Evolutionary conservation across 768 basidiomycete species (phyloP).

Genomic region (Chiua virens): DNA sequence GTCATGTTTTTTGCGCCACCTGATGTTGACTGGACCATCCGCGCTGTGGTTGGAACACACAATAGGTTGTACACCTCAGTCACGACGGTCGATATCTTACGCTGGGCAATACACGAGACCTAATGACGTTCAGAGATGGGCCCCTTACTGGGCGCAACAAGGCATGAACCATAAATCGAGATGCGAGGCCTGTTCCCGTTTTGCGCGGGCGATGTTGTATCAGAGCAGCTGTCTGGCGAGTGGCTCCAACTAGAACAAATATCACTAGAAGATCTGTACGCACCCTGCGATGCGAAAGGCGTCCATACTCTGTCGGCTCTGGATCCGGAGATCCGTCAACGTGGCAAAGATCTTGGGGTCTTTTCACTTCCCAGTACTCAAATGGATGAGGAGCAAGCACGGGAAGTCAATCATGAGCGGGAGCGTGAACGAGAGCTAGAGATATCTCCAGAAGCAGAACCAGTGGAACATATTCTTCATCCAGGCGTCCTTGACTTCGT

Average conservation of each 20-base stretch:
- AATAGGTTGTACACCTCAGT: too few species aligned
- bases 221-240: slow-evolving; percentile 3
- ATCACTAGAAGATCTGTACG: slow-evolving; percentile 36
- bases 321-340: slow-evolving; percentile 20
- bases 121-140: too few species aligned
- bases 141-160: too few species aligned
- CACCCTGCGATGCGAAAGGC: background rate
- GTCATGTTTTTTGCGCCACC: too few species aligned
- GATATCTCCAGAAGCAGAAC: background rate
- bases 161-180: too few species aligned
- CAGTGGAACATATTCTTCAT: slow-evolving; percentile 1
- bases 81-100: too few species aligned
- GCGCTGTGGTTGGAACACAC: too few species aligned
- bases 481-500: slow-evolving; percentile 1
- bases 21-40: too few species aligned
- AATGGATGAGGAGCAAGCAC: slow-evolving; percentile 47
- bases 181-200: too few species aligned
- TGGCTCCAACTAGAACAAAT: slow-evolving; percentile 43
- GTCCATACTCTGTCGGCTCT: background rate
- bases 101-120: too few species aligned
- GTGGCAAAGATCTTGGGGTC: slow-evolving; percentile 29
- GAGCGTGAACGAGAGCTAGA: slow-evolving; percentile 33
- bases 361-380: slow-evolving; percentile 12
- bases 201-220: too few species aligned
- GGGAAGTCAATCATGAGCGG: slow-evolving; percentile 42